phyloP scores from a whole-genome alignment of 495 filamentous ascomycete species.

The Aspergillus diversus region DNA sequence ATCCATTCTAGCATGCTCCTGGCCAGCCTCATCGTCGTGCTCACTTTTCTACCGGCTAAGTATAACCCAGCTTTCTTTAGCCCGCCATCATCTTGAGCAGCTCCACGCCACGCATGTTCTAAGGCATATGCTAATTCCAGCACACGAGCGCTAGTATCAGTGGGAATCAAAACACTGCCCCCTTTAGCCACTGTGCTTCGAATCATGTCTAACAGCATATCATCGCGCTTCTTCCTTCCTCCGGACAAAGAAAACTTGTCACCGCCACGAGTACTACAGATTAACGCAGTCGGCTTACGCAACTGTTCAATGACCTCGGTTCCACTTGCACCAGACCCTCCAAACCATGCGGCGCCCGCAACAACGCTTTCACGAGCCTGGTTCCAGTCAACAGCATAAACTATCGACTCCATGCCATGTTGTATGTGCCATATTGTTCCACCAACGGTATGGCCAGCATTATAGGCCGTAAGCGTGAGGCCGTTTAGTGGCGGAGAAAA shows the following conservation, averaged over 20 bases:
- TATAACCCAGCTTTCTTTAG: conserved; percentile 75
- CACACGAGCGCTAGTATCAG: conserved; percentile 90
- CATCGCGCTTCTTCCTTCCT: conserved; percentile 79
- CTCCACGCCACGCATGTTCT: conserved; percentile 86
- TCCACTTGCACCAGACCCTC: conserved; percentile 76
- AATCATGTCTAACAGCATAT: conserved; percentile 80
- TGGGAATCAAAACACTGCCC: conserved; percentile 93
- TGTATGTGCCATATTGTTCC: conserved; percentile 99
- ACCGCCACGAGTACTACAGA: conserved; percentile 85
- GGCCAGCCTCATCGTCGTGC: conserved; percentile 82
- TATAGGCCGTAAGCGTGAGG: conserved; percentile 96
- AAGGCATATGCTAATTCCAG: conserved; percentile 91
- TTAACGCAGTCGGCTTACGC: conserved; percentile 86
- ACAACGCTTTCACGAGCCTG: conserved; percentile 91
- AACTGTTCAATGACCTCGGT: conserved; percentile 91
- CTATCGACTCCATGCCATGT: conserved; percentile 93
- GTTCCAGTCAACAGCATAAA: conserved; percentile 98
- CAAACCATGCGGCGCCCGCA: conserved; percentile 90
- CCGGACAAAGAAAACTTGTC: conserved; percentile 70
- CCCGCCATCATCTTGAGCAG: conserved; percentile 52
- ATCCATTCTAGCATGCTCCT: conserved; percentile 99
- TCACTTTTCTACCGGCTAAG: conserved; percentile 77
- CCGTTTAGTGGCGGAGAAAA: conserved; percentile 88
- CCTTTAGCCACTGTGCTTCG: conserved; percentile 74
- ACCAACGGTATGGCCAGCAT: conserved; percentile 92